Evolutionary conservation across 2,329 filamentous ascomycete genomes (phyloP), one percentile per base, ranked within the genome.

Genomic region (Hymenoscyphus scutula): DNA sequence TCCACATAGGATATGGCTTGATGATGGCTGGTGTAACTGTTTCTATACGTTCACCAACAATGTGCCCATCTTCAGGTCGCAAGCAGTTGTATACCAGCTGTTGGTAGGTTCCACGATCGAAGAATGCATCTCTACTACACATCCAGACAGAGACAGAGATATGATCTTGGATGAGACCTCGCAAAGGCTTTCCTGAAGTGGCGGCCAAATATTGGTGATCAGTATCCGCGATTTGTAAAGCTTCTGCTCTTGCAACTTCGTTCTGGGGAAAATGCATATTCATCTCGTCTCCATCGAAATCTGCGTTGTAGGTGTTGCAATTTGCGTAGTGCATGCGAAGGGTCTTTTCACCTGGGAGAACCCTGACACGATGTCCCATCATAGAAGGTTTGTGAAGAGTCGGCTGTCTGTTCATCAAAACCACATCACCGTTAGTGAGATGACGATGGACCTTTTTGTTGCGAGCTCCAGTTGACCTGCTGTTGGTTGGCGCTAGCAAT

Each of bases 241-340:
- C 95, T 78, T 99, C 95, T 1, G 94, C 91, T 69, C 95, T 85
- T 17, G 95, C 95, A 67, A 98, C 82, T 74, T 98, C 96, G 70
- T 97, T 98, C 71, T 99, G 95, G 1, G 95, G 95, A 73, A 99
- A 98, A 77, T 99, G 95, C 93, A 99, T 96, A 76, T 99, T 99
- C 95, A 99, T 99, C 77, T 99, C 95, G 74, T 99, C 95, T 76
- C 95, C 95, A 73, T 99, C 96, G 74, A 99, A 99, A 82, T 99
- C 95, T 34, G 95, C 95, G 71, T 99, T 99, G 82, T 99, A 99
- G 0, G 95, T 97, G 74, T 99, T 99, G 76, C 95, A 98, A 76
- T 99, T 99, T 71, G 95, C 94, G 78, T 99, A 99, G 80, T 99
- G 95, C 94, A 99, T 98, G 68, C 95, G 92, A 74, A 99, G 93